These are phyloP conservation scores for Ascochyta pisi DNA, from an alignment of 2,329 filamentous ascomycete genomes.

Conservation along the genomic window DNA sequence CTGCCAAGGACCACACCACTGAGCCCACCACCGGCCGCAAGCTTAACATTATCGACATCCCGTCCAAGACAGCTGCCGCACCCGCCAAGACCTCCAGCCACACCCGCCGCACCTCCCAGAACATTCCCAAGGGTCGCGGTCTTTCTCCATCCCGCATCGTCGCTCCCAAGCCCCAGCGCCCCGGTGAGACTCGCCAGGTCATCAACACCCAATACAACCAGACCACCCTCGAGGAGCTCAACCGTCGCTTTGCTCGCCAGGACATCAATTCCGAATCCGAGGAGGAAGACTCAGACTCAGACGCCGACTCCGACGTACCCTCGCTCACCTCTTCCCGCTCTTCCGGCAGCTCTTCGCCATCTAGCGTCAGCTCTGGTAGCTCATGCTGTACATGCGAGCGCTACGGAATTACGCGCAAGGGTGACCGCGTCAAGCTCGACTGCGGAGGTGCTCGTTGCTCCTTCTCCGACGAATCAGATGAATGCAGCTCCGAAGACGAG, in stretches of 20 bases:
- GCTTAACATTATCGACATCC: conserved; percentile 96
- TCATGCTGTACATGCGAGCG: conserved; percentile 88
- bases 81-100: conserved; percentile 51
- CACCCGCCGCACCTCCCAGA: conserved; percentile 62
- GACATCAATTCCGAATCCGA: conserved; percentile 65
- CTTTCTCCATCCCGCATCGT: conserved; percentile 88
- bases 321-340: conserved; percentile 71
- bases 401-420: conserved; percentile 93
- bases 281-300: conserved; percentile 75
- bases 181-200: conserved; percentile 86
- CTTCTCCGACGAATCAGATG: conserved; percentile 73
- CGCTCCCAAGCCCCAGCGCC: conserved; percentile 87
- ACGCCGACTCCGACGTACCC: conserved; percentile 69
- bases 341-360: conserved; percentile 70
- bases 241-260: conserved; percentile 73
- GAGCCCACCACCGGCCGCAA: conserved; percentile 97
- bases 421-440: conserved; percentile 94
- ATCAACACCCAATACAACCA: conserved; percentile 81
- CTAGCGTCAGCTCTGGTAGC: conserved; percentile 63
- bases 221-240: conserved; percentile 79
- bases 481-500: conserved; percentile 75
- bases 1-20: conserved; percentile 83
- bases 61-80: conserved; percentile 57
- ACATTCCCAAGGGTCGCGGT: conserved; percentile 86
- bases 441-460: conserved; percentile 89